Percentiles rank a stretch among this genome's conserved stretches.
Evolutionary conservation across 2,329 filamentous ascomycete species (phyloP).

Genomic region (Colletotrichum horii): DNA sequence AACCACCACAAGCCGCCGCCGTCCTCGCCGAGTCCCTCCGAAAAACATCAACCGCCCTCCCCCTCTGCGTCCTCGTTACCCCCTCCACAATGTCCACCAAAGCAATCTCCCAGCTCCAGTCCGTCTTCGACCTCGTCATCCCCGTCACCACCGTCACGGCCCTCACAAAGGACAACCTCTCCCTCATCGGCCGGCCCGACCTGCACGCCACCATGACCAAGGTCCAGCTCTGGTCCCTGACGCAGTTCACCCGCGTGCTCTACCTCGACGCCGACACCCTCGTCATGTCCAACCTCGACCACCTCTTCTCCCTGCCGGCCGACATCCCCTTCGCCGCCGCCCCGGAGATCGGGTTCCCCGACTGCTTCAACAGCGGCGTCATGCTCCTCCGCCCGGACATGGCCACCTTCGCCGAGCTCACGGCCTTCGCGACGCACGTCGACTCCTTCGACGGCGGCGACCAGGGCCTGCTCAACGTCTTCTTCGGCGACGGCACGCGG

Average conservation of each 20-base stretch:
- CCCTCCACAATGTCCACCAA: conserved; percentile 8
- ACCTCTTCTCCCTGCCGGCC: conserved; percentile 70
- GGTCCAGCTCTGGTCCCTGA: conserved; percentile 72
- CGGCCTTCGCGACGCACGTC: conserved; percentile 65
- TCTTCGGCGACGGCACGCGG: conserved; percentile 53
- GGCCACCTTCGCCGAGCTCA: conserved; percentile 68
- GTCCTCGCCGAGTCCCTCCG: conserved; percentile 23
- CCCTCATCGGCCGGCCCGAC: conserved; percentile 71
- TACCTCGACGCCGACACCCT: conserved; percentile 68
- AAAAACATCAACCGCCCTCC: conserved; percentile 10
- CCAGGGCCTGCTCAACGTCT: conserved; percentile 73
- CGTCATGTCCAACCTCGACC: conserved; percentile 69
- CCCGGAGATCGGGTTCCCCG: conserved; percentile 75
- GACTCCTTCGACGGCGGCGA: conserved; percentile 77
- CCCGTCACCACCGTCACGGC: conserved; percentile 13
- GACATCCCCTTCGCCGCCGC: conserved; percentile 45
- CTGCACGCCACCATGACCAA: conserved; percentile 73
- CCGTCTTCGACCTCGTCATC: conserved; percentile 16
- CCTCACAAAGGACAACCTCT: conserved; percentile 54
- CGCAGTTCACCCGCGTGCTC: conserved; percentile 54
- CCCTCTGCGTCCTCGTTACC: conserved; percentile 18
- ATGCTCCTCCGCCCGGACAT: conserved; percentile 71
- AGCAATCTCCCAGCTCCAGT: background rate
- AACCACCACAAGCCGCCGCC: conserved; percentile 3
- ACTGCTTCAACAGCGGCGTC: conserved; percentile 73